These are phyloP conservation scores for Peronospora destructor DNA, from an alignment of 352 stramenopile genomes.

Conservation along the genomic window DNA sequence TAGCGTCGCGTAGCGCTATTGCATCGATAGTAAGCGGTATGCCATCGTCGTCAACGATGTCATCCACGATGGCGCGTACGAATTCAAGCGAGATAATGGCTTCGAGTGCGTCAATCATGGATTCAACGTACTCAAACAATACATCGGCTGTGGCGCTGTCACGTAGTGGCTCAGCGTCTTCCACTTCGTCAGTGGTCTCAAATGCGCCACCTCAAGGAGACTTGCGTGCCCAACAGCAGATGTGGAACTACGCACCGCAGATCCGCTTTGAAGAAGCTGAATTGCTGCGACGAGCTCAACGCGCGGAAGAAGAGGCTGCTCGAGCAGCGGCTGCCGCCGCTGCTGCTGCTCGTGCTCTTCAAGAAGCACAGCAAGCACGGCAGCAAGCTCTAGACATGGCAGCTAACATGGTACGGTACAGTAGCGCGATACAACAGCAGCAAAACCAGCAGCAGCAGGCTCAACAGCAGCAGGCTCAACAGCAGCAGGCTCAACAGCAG, in stretches of 20 bases:
- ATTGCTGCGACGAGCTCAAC: constrained; percentile 55
- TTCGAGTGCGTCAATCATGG: constrained; percentile 17
- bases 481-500: constrained; percentile 28
- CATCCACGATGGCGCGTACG: constrained; percentile 16
- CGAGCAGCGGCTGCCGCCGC: constrained; percentile 59
- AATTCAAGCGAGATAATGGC: constrained; percentile 23
- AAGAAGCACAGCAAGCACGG: constrained; percentile 69
- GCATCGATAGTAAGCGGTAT: constrained; percentile 28
- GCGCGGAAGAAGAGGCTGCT: constrained; percentile 75
- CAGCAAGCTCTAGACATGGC: constrained; percentile 82
- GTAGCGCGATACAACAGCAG: constrained; percentile 56
- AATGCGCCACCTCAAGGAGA: constrained; percentile 22
- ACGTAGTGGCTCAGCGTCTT: constrained; percentile 28
- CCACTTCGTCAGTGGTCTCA: constrained; percentile 26
- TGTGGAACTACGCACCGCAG: constrained; percentile 69
- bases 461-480: constrained; percentile 28
- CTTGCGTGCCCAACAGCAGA: constrained; percentile 43
- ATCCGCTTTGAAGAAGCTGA: constrained; percentile 72
- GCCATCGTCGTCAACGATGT: constrained; percentile 27
- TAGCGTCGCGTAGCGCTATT: constrained; percentile 17
- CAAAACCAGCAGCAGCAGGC: constrained; percentile 36
- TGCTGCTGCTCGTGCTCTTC: constrained; percentile 59
- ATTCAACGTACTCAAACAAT: constrained; percentile 11
- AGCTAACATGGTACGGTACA: constrained; percentile 63
- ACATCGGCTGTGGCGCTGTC: constrained; percentile 27